Percentiles rank a stretch among this genome's conserved stretches.
Conservation (phyloP, 2,329 filamentous ascomycete species). For the Pseudogymnoascus sp. region DNA sequence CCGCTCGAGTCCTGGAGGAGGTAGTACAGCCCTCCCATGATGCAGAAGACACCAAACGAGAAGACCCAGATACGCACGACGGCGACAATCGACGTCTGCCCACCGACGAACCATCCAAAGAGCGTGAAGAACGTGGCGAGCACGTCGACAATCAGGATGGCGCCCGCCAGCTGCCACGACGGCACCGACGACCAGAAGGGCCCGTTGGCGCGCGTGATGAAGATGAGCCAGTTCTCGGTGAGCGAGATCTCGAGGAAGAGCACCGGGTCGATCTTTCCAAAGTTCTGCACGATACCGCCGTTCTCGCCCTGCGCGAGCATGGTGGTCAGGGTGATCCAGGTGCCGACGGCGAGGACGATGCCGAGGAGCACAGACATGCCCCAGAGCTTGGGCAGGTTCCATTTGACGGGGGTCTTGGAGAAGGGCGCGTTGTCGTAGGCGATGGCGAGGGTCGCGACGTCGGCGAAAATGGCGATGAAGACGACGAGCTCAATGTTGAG, state of each 20-base stretch:
- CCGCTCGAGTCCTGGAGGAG: slow-evolving; percentile 71
- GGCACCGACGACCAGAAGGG: slow-evolving; percentile 87
- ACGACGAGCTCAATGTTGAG: slow-evolving; percentile 83
- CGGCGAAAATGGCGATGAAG: slow-evolving; percentile 91
- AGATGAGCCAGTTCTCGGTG: slow-evolving; percentile 93
- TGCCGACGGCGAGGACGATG: slow-evolving; percentile 70
- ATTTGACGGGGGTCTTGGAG: slow-evolving; percentile 81
- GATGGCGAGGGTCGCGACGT: slow-evolving; percentile 85
- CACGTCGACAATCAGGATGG: slow-evolving; percentile 74
- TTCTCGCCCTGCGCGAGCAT: slow-evolving; percentile 61
- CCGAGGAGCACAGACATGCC: slow-evolving; percentile 83
- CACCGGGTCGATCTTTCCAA: slow-evolving; percentile 71
- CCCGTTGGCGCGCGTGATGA: slow-evolving; percentile 93
- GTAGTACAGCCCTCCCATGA: slow-evolving; percentile 69
- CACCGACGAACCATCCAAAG: slow-evolving; percentile 71
- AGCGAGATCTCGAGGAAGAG: slow-evolving; percentile 86
- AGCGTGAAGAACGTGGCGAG: slow-evolving; percentile 78
- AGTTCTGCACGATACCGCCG: slow-evolving; percentile 85
- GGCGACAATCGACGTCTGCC: slow-evolving; percentile 68
- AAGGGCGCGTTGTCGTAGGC: slow-evolving; percentile 89
- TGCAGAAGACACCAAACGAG: slow-evolving; percentile 81
- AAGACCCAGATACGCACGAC: slow-evolving; percentile 88
- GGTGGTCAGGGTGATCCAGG: slow-evolving; percentile 83
- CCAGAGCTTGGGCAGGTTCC: slow-evolving; percentile 92
- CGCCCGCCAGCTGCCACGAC: slow-evolving; percentile 73